These are phyloP conservation scores for Groenewaldozyma salmanticensis DNA, from an alignment of 805 yeast species.

Conservation along the genomic window DNA sequence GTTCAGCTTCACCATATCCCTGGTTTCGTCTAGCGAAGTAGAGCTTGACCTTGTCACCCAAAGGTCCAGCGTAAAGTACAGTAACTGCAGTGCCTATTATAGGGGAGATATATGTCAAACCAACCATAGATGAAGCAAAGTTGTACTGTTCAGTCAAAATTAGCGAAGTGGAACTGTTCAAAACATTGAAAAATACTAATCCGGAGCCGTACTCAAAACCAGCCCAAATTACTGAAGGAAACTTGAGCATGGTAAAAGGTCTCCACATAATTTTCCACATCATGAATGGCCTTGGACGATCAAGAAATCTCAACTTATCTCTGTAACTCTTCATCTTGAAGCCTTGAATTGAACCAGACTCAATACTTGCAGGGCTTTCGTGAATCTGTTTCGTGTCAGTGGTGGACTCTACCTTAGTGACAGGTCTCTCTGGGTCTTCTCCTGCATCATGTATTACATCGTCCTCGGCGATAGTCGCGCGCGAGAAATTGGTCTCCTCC, in stretches of 20 bases:
- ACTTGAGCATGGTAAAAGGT: constrained; percentile 24
- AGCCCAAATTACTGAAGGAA: constrained; percentile 51
- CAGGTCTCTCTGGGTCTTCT: no score
- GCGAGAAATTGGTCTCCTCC: constrained; percentile 54
- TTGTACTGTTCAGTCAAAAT: constrained; percentile 42
- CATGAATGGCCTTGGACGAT: constrained; percentile 1
- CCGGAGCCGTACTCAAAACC: constrained; percentile 45
- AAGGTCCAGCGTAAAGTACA: constrained; percentile 39
- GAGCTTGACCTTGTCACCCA: constrained; percentile 43
- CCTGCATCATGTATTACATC: constrained; percentile 2
- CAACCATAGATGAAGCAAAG: constrained; percentile 38
- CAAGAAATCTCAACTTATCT: constrained; percentile 1
- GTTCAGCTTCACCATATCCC: constrained; percentile 49
- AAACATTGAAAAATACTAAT: constrained; percentile 39
- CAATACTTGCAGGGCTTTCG: background rate
- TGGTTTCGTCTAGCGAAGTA: constrained; percentile 38
- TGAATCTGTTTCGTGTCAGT: constrained; percentile 8
- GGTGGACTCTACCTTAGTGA: constrained; percentile 1
- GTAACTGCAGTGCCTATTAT: constrained; percentile 37
- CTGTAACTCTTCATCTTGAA: constrained; percentile 3
- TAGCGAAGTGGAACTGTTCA: constrained; percentile 40
- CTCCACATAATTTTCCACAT: constrained; percentile 12
- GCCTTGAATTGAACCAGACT: background rate
- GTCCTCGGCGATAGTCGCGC: constrained; percentile 19
- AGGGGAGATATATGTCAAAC: constrained; percentile 46